Percentiles rank a stretch among this genome's conserved stretches.
These are phyloP conservation scores for Blastomyces parvus DNA, from an alignment of 2,329 filamentous ascomycete species.

Conservation along the genomic window DNA sequence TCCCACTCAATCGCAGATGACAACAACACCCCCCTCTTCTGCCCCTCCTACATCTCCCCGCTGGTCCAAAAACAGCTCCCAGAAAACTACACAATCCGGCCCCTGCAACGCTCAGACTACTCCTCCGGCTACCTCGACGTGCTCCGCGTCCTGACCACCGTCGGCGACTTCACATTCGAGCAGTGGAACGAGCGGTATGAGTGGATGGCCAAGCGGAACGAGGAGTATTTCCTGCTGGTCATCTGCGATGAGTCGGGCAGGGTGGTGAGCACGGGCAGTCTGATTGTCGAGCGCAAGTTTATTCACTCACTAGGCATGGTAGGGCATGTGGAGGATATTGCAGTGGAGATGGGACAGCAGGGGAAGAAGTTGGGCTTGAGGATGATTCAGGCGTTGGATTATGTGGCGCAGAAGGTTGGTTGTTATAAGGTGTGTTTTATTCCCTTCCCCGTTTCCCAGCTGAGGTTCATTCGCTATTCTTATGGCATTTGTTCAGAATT, in stretches of 20 bases:
- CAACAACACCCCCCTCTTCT: slow-evolving; percentile 59
- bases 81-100: slow-evolving; percentile 70
- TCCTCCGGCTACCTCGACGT: slow-evolving; percentile 79
- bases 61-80: slow-evolving; percentile 64
- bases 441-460: slow-evolving; percentile 7
- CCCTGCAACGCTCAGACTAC: slow-evolving; percentile 70
- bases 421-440: slow-evolving; percentile 65
- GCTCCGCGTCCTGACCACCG: slow-evolving; percentile 80
- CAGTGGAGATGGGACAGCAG: slow-evolving; percentile 88
- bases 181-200: slow-evolving; percentile 72
- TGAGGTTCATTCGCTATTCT: neutral
- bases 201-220: slow-evolving; percentile 64
- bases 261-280: slow-evolving; percentile 81
- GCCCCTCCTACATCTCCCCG: slow-evolving; percentile 64
- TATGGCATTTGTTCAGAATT: neutral
- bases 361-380: slow-evolving; percentile 91
- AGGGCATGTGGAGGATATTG: slow-evolving; percentile 96
- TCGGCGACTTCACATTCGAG: slow-evolving; percentile 71
- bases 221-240: slow-evolving; percentile 77
- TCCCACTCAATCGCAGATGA: slow-evolving; percentile 25
- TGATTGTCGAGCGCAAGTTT: slow-evolving; percentile 83
- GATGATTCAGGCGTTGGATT: slow-evolving; percentile 89
- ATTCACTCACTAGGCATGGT: slow-evolving; percentile 48
- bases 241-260: slow-evolving; percentile 61
- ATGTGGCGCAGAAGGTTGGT: slow-evolving; percentile 74